phyloP scores from a whole-genome alignment of 805 yeast species.

The Ogataea sp. region DNA sequence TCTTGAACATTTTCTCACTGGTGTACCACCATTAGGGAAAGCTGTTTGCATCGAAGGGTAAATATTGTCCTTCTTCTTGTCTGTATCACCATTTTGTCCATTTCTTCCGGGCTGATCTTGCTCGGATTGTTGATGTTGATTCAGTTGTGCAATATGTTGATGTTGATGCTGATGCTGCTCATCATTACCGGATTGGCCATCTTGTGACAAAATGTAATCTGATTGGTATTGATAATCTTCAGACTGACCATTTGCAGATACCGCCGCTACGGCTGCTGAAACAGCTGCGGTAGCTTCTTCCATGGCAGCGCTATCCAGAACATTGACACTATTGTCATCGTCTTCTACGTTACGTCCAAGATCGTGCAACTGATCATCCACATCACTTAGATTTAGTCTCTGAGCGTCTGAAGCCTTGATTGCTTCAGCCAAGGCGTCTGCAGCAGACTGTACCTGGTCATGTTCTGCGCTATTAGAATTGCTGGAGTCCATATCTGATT shows the following conservation, averaged over 20 bases:
- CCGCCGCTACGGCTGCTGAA: conserved; percentile 4
- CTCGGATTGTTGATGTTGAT: not conserved
- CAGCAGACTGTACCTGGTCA: conserved; percentile 1
- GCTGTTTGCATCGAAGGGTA: no score
- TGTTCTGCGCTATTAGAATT: not conserved
- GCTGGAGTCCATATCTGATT: not conserved
- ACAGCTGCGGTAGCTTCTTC: conserved; percentile 4
- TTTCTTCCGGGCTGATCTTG: no score
- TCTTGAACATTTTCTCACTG: conserved; percentile 32
- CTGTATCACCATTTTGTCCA: not conserved
- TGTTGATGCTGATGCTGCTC: conserved; percentile 7
- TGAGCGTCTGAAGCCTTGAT: not conserved
- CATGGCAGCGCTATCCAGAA: no score
- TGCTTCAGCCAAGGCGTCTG: conserved; percentile 1
- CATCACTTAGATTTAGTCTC: conserved; percentile 5
- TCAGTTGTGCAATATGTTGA: not conserved
- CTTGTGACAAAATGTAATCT: conserved; percentile 4
- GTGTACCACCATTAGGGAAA: conserved; percentile 1
- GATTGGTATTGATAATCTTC: conserved; percentile 4
- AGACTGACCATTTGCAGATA: conserved; percentile 3
- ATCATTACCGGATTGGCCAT: not conserved
- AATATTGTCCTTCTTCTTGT: no score
- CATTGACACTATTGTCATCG: not conserved
- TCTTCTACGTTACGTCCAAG: not conserved
- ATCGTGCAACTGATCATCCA: conserved; percentile 15